Percentiles rank a stretch among this genome's conserved stretches.
phyloP scores from a whole-genome alignment of 1,284 basidiomycete species.

The Leccinum pachyderme region DNA sequence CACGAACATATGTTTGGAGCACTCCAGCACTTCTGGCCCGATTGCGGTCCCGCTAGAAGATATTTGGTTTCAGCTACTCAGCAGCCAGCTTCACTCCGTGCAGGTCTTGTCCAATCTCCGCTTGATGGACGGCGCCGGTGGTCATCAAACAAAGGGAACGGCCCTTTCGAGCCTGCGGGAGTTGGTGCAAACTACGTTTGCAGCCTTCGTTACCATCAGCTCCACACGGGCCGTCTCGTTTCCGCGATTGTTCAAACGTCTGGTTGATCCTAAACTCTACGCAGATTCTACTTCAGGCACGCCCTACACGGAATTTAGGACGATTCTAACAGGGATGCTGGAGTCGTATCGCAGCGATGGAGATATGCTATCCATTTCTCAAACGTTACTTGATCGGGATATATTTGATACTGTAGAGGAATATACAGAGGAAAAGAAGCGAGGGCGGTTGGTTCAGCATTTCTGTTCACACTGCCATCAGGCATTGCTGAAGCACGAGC shows the following conservation, averaged over 20 bases:
- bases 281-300: slow-evolving; percentile 49
- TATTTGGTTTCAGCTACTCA: slow-evolving; percentile 87
- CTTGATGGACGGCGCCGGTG: slow-evolving; percentile 7
- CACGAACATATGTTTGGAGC: slow-evolving; percentile 65
- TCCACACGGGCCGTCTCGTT: slow-evolving; percentile 86
- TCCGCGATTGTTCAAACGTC: slow-evolving; percentile 86
- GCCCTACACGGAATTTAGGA: slow-evolving; percentile 90
- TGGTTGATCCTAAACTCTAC: slow-evolving; percentile 69
- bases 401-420: slow-evolving; percentile 72
- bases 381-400: slow-evolving; percentile 81
- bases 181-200: slow-evolving; percentile 85
- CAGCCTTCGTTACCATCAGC: slow-evolving; percentile 79
- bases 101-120: slow-evolving; percentile 58
- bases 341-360: slow-evolving; percentile 91
- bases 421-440: slow-evolving; percentile 46
- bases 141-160: slow-evolving; percentile 24
- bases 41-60: slow-evolving; percentile 69
- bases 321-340: slow-evolving; percentile 90
- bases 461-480: slow-evolving; percentile 50
- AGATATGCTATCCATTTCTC: slow-evolving; percentile 88
- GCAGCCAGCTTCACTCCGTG: slow-evolving; percentile 77
- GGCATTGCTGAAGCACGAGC: slow-evolving; percentile 33
- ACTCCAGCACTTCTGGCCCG: slow-evolving; percentile 46
- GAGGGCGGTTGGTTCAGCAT: slow-evolving; percentile 50
- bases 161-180: slow-evolving; percentile 57